Percentiles rank a stretch among this genome's conserved stretches.
These are phyloP conservation scores for Fusarium setosum DNA, from an alignment of 2,329 filamentous ascomycete genomes.

Conservation along the genomic window DNA sequence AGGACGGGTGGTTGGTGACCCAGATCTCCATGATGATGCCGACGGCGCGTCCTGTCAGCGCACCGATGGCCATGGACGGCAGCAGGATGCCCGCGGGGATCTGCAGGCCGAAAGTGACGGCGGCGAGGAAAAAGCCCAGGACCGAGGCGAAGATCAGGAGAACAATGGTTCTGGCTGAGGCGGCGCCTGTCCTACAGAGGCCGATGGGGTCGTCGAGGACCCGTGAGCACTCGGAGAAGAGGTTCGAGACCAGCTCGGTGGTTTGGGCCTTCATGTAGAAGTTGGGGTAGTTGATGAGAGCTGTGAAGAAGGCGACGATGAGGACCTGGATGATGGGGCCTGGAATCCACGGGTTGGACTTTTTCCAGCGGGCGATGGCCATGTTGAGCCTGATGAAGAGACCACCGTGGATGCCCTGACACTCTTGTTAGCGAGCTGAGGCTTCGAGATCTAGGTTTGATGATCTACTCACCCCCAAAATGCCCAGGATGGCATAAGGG, in stretches of 20 bases:
- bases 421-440: slow-evolving; percentile 18
- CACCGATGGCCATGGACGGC: slow-evolving; percentile 95
- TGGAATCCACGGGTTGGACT: slow-evolving; percentile 71
- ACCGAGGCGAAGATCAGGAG: slow-evolving; percentile 84
- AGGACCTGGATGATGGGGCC: slow-evolving; percentile 84
- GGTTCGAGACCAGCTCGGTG: slow-evolving; percentile 88
- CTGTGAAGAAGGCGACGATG: slow-evolving; percentile 82
- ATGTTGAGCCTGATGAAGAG: slow-evolving; percentile 97
- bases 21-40: slow-evolving; percentile 91
- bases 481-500: slow-evolving; percentile 86
- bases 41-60: slow-evolving; percentile 87
- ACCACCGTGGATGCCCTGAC: slow-evolving; percentile 86
- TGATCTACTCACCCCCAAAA: slow-evolving; percentile 71
- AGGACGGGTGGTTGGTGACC: slow-evolving; percentile 81
- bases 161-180: slow-evolving; percentile 84
- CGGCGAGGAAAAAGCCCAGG: slow-evolving; percentile 86
- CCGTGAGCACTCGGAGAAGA: slow-evolving; percentile 91
- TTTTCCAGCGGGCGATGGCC: slow-evolving; percentile 84
- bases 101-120: slow-evolving; percentile 91
- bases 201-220: slow-evolving; percentile 88
- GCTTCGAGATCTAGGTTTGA: no score
- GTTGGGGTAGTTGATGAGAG: slow-evolving; percentile 93
- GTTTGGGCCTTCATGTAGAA: slow-evolving; percentile 95
- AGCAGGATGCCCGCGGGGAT: slow-evolving; percentile 96
- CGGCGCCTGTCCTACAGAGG: slow-evolving; percentile 88